Evolutionary conservation across 768 basidiomycete species (phyloP).

Genomic region (Gyrodon lividus): DNA sequence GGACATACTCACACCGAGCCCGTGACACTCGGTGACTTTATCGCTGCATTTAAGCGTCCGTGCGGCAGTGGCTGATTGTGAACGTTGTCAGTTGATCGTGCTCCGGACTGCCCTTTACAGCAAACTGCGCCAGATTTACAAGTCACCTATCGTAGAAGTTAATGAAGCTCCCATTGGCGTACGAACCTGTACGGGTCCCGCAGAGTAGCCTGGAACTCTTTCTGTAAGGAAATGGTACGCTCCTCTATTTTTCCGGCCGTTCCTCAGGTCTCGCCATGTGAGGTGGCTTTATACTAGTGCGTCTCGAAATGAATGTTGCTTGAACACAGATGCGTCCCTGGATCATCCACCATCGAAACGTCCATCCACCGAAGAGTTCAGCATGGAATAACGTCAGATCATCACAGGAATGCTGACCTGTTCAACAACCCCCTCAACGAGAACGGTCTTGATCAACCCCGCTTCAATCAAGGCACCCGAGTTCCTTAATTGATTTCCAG

Average conservation of each 20-base stretch:
- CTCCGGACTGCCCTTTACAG: slow-evolving; percentile 1
- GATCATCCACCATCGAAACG: neutral
- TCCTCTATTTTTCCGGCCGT: neutral
- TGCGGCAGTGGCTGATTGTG: neutral
- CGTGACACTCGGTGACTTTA: slow-evolving; percentile 28
- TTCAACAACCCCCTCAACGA: slow-evolving; percentile 4
- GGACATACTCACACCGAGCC: slow-evolving; percentile 16
- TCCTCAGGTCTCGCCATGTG: slow-evolving; percentile 20
- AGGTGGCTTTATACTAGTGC: slow-evolving; percentile 4
- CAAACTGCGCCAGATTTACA: neutral
- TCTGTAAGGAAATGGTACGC: slow-evolving; percentile 15
- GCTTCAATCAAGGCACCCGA: slow-evolving; percentile 21
- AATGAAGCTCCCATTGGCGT: neutral
- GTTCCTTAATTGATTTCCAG: slow-evolving; percentile 31
- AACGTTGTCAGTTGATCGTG: slow-evolving; percentile 9
- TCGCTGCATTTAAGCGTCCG: slow-evolving; percentile 1
- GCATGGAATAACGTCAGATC: slow-evolving; percentile 27
- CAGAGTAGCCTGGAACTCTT: slow-evolving; percentile 4
- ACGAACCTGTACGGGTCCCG: neutral
- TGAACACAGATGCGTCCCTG: neutral
- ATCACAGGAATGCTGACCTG: slow-evolving; percentile 25
- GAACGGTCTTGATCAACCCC: slow-evolving; percentile 15
- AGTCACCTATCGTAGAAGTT: slow-evolving; percentile 24
- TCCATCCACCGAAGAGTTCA: slow-evolving; percentile 24
- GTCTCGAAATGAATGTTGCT: slow-evolving; percentile 20